phyloP scores from a whole-genome alignment of 1,284 basidiomycete genomes.

The Irpex lacteus region DNA sequence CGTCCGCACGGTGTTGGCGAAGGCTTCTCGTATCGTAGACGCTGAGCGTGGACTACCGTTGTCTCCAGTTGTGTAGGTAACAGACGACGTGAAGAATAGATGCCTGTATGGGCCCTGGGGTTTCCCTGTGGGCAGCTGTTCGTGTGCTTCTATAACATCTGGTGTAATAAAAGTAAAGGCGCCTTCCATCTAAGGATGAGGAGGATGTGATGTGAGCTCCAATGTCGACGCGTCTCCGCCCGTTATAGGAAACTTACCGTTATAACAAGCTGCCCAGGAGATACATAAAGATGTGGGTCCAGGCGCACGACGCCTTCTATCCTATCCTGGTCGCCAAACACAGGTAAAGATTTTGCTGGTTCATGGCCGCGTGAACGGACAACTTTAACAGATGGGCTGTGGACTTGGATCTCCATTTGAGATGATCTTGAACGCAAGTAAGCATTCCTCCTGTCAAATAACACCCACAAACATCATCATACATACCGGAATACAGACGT shows the following conservation, averaged over 20 bases:
- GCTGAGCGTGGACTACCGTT: constrained; percentile 36
- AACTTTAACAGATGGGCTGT: constrained; percentile 55
- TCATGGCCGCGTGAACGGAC: constrained; percentile 35
- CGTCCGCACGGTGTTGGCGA: constrained; percentile 36
- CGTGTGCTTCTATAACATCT: constrained; percentile 25
- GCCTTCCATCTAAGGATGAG: constrained; percentile 53
- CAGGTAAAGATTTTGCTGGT: constrained; percentile 42
- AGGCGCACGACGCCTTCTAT: constrained; percentile 58
- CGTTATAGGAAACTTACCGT: constrained; percentile 38
- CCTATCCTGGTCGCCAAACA: constrained; percentile 58
- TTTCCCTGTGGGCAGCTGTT: constrained; percentile 19
- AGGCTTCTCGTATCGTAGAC: constrained; percentile 47
- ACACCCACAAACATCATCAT: background rate
- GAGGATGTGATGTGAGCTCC: background rate
- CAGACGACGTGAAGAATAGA: constrained; percentile 53
- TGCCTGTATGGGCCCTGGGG: constrained; percentile 41
- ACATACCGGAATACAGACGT: constrained; percentile 32
- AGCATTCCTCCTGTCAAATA: constrained; percentile 1
- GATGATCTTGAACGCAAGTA: constrained; percentile 38
- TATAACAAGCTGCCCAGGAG: constrained; percentile 53
- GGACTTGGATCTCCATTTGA: constrained; percentile 56
- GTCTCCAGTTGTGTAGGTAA: constrained; percentile 43
- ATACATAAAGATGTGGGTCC: constrained; percentile 43
- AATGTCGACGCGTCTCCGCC: background rate
- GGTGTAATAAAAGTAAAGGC: constrained; percentile 48